Base-by-base conservation (phyloP, 1,284 basidiomycete species). In the Irpex sp. region DNA sequence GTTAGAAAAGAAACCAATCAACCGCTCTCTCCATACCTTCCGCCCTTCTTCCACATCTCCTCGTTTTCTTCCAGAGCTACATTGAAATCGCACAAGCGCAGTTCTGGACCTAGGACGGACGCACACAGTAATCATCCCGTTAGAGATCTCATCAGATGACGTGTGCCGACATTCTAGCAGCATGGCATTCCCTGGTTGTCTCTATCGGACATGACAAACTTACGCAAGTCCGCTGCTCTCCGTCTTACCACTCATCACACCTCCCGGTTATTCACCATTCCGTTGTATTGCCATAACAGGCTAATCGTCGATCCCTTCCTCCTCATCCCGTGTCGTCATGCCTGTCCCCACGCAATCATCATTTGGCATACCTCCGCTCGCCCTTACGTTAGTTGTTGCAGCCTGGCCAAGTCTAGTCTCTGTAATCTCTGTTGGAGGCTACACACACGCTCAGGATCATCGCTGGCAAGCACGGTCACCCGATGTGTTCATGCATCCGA, bases 151-250 rank as follows among this genome's bases (percentile, higher is more conserved):
- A 55, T 35, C 53, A 35, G 11, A 61, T 69, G 65, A 65, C 66
- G 58, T 63, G 47, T 57, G 50, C 49, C 63, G 39, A 26, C 26
- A 26, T 26, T 26, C 26, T 26, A 26, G 26, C 26, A 26, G 26
- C 26, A 26, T 26, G 26, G 26, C 26, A 26, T 26, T 26, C 26
- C 26, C 26, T 26, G 60, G 63, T 63, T 51, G 15, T 2, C 21
- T 26, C 9, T 26, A n/a, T 51, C 50, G 9, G n/a, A 9, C 13
- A 51, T 51, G 50, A 9, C 19, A n/a, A 13, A 19, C 9, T 64
- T 65, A 61, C 65, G 65, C 47, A 66, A 63, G 57, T 50, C 67
- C 66, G 65, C 61, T 67, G 53, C 46, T 50, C 35, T 17, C 13
- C 56, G 26, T 35, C 53, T 5, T 60, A 33, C 15, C 49, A 26